A percentile compares a stretch with the other conserved stretches of the same genome.
phyloP scores from a whole-genome alignment of 1,284 basidiomycete species.

The Phaffia rhodozyma region DNA sequence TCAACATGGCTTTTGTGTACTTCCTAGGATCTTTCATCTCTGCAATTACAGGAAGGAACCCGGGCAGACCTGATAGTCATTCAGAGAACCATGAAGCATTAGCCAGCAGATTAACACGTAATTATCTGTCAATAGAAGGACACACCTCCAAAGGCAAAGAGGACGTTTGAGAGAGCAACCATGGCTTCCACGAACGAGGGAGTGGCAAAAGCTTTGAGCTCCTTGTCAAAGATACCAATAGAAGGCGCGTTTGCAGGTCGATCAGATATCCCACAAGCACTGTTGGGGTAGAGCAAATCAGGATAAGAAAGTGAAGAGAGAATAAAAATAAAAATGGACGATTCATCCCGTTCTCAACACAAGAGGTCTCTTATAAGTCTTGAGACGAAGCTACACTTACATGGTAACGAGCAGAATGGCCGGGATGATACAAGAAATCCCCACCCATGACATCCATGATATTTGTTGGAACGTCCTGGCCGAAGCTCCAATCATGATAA shows the following conservation, averaged over 20 bases:
- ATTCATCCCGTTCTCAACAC: too few relatives aligned
- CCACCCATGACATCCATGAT: conserved; percentile 26
- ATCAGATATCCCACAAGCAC: conserved; percentile 27
- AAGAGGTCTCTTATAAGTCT: neutral
- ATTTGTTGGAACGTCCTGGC: conserved; percentile 28
- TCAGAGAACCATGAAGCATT: neutral
- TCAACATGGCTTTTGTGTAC: conserved; percentile 21
- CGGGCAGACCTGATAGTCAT: conserved; percentile 10
- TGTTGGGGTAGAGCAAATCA: conserved; percentile 17
- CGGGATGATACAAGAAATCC: conserved; percentile 25
- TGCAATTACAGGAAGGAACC: conserved; percentile 30
- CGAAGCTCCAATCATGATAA: neutral
- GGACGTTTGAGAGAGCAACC: conserved; percentile 27
- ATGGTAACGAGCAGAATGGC: conserved; percentile 22
- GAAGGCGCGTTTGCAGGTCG: conserved; percentile 24
- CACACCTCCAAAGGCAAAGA: conserved; percentile 16
- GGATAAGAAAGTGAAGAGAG: too few relatives aligned
- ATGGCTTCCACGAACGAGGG: conserved; percentile 27
- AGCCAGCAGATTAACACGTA: too few relatives aligned
- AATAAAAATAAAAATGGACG: too few relatives aligned
- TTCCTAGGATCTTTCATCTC: conserved; percentile 29
- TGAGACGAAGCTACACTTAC: neutral
- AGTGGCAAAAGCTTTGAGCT: conserved; percentile 21
- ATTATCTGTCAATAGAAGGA: too few relatives aligned
- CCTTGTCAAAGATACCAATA: conserved; percentile 16